These are phyloP conservation scores for Fonsecaea multimorphosa DNA, from an alignment of 2,329 filamentous ascomycete species.

Conservation along the genomic window DNA sequence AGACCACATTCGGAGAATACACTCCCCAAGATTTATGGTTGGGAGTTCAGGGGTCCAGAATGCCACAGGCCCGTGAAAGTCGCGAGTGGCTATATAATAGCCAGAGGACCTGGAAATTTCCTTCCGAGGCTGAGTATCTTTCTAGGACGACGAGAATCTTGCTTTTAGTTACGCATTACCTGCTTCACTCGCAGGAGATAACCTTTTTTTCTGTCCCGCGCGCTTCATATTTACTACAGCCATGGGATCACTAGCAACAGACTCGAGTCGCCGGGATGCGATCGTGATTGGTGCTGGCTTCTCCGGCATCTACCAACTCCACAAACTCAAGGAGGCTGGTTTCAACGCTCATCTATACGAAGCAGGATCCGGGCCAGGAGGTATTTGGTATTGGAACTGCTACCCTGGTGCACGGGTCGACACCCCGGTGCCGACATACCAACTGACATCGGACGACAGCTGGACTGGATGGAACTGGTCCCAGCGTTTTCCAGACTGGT, in stretches of 20 bases:
- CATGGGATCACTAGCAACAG: conserved; percentile 4
- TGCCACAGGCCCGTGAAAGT: background rate
- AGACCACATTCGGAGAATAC: conserved; percentile 3
- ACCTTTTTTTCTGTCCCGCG: background rate
- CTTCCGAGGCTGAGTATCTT: background rate
- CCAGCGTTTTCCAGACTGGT: conserved; percentile 36
- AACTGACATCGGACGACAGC: conserved; percentile 52
- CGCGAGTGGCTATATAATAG: background rate
- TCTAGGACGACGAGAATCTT: background rate
- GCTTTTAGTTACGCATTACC: background rate
- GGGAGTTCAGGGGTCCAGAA: background rate
- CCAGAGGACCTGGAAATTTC: background rate
- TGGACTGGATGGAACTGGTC: conserved; percentile 54
- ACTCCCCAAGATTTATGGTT: conserved; percentile 3
- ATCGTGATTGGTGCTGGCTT: conserved; percentile 43
- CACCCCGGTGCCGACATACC: conserved; percentile 62
- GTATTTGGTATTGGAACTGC: conserved; percentile 55
- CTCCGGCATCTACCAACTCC: conserved; percentile 58
- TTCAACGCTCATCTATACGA: conserved; percentile 59
- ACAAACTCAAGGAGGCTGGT: conserved; percentile 59
- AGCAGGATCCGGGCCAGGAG: conserved; percentile 56
- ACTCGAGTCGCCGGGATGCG: conserved; percentile 23
- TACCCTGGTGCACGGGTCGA: conserved; percentile 61
- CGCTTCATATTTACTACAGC: background rate
- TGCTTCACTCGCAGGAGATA: background rate